Conservation (phyloP, 2,329 filamentous ascomycete species). For the Gnomoniopsis smithogilvyi region DNA sequence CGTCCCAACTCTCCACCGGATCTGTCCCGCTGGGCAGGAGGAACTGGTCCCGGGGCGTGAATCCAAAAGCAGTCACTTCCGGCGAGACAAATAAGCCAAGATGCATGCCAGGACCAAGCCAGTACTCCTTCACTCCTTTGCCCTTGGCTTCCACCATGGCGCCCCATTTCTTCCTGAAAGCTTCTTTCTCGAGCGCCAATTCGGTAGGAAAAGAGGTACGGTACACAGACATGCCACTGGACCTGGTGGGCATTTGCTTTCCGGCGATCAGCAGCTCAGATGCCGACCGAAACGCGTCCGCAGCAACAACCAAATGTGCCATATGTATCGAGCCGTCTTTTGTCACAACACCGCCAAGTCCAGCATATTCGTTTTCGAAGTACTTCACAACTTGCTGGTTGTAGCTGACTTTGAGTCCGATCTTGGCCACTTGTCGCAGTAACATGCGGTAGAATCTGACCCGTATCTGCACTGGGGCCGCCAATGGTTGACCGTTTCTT, state of each 20-base stretch:
- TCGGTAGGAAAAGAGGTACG: background rate
- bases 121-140: background rate
- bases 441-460: conserved; percentile 12
- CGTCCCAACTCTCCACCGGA: background rate
- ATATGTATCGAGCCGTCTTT: background rate
- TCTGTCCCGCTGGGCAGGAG: background rate
- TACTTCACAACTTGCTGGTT: conserved; percentile 27
- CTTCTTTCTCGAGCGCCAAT: background rate
- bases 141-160: background rate
- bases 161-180: background rate
- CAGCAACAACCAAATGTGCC: background rate
- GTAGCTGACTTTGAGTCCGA: conserved; percentile 28
- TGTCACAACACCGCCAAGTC: conserved; percentile 1
- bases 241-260: background rate
- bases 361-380: conserved; percentile 19
- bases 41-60: background rate
- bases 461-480: background rate
- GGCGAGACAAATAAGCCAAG: background rate
- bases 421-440: conserved; percentile 22
- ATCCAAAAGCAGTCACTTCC: background rate
- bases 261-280: background rate
- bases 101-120: conserved; percentile 2
- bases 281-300: background rate
- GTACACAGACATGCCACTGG: conserved; percentile 2
- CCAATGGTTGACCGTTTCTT: background rate